These are phyloP conservation scores for Hirsutella rhossiliensis DNA, from an alignment of 2,329 filamentous ascomycete species.

Conservation along the genomic window DNA sequence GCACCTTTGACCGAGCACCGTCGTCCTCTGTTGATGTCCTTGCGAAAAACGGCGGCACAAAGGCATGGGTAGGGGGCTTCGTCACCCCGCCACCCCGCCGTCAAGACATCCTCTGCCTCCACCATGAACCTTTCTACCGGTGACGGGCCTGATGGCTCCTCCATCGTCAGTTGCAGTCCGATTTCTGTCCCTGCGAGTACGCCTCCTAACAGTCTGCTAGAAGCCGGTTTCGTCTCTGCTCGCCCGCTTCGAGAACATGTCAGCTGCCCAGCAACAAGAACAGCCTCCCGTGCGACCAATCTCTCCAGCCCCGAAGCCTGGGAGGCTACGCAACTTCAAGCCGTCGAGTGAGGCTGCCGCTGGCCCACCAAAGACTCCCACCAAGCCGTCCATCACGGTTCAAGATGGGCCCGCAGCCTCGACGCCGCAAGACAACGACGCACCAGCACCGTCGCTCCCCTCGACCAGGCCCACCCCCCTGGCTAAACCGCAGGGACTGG, in stretches of 20 bases:
- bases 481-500: slow-evolving; percentile 11
- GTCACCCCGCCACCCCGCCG: slow-evolving; percentile 3
- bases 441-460: slow-evolving; percentile 9
- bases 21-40: not conserved
- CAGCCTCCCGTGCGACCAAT: slow-evolving; percentile 18
- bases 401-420: slow-evolving; percentile 11
- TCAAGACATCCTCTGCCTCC: slow-evolving; percentile 10
- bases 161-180: slow-evolving; percentile 43
- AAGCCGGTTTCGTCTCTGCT: slow-evolving; percentile 73
- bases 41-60: not conserved
- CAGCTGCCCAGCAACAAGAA: slow-evolving; percentile 7
- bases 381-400: slow-evolving; percentile 11
- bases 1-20: not conserved
- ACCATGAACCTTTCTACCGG: slow-evolving; percentile 19
- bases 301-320: slow-evolving; percentile 30
- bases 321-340: slow-evolving; percentile 27
- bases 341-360: slow-evolving; percentile 21
- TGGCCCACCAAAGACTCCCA: slow-evolving; percentile 2
- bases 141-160: slow-evolving; percentile 62
- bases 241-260: slow-evolving; percentile 70
- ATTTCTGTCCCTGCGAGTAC: not conserved
- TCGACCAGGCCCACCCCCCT: slow-evolving; percentile 13
- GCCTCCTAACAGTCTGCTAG: slow-evolving; percentile 24
- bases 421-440: slow-evolving; percentile 11
- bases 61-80: slow-evolving; percentile 5